Base-by-base conservation (phyloP, 169 alveolate genomes). In the Cryptosporidium canis region DNA sequence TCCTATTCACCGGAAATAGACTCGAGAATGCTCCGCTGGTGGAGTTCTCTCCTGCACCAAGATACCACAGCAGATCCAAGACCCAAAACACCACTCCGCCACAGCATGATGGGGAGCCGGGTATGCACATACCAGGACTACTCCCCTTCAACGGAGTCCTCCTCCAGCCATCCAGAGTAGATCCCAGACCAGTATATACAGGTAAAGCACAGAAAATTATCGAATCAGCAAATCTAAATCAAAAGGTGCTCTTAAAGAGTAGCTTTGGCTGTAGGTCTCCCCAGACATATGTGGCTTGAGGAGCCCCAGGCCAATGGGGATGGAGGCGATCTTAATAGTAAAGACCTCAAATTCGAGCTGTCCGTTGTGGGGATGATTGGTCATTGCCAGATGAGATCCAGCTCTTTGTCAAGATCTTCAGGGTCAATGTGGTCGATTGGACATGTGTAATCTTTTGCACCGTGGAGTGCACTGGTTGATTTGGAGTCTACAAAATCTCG, bases 11-110 rank as follows among this genome's bases (percentile, higher is more conserved):
- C 14, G 64, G 47, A 29, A 77, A 27, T 7, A 41, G 8, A 3
- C 37, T 61, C 6, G 48, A 55, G 16, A 43, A 31, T 11, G 24
- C 2, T 9, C 18, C 51, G 21, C 41, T n/a, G 6, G 39, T 35
- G 16, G 87, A 77, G 31, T 77, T 56, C 51, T 77, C 87, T 21
- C 87, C 87, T 3, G 87, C 87, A n/a, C 87, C 87, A 56, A 55
- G 29, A 21, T 58, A 61, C 27, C 87, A 77, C 37, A 77, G 72
- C 47, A 55, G 87, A 44, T 77, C 72, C 14, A 35, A 43, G 61
- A 77, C 87, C 9, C 39, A 21, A 58, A 77, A 31, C 58, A 58
- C 61, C 11, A 58, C 14, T 16, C 29, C n/a, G 8, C 29, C 27
- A 61, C 44, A 61, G n/a, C 48, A 61, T n/a, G n/a, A n/a, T n/a